Base-by-base conservation (phyloP, 2,329 filamentous ascomycete genomes). In the Westerdykella aurantiaca region DNA sequence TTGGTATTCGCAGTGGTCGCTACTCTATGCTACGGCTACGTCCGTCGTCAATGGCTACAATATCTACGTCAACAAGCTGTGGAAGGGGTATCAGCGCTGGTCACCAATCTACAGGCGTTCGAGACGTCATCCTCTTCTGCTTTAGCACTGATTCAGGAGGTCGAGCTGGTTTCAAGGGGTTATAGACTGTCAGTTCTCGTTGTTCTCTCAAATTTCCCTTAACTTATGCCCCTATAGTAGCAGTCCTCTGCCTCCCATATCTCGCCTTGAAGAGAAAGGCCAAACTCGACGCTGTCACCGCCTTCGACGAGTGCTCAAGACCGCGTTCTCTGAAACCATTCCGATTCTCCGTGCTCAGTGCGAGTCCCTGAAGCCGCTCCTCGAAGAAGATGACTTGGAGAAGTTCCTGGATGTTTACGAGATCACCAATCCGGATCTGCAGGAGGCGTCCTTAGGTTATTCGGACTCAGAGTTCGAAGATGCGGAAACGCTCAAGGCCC, bases 81-180 rank as follows among this genome's bases (percentile, higher is more conserved):
- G 31, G 74, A 80, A 29, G 81, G 83, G 49, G 81, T 85, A 5
- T 80, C 80, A 10, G 69, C 74, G 0, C 81, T 95, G 51, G 82
- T 93, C 37, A 74, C 79, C 38, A 83, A 81, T 58, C 82, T 88
- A 33, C 88, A 94, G 60, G 81, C 83, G 39, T 88, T 94, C 55
- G 89, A 96, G 67, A 80, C 83, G 34, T 83, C 84, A 17, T 82
- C 80, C 34, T 82, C 83, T 33, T 85, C 87, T 25, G 85, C 87
- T 2, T 74, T 95, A 43, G 82, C 85, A 31, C 78, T 95, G 47
- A 84, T 96, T 49, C 90, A 95, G 65, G 90, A 96, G 69, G 89
- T 96, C n/a, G 90, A 96, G 70, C 76, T 96, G 25, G 89, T 96
- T 21, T 94, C 90, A 23, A 81, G 90, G 55, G 90, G 90, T 17